Percentiles rank a stretch among this genome's conserved stretches.
Conservation (phyloP, 2,329 filamentous ascomycete genomes). For the Cryphonectria naterciae region DNA sequence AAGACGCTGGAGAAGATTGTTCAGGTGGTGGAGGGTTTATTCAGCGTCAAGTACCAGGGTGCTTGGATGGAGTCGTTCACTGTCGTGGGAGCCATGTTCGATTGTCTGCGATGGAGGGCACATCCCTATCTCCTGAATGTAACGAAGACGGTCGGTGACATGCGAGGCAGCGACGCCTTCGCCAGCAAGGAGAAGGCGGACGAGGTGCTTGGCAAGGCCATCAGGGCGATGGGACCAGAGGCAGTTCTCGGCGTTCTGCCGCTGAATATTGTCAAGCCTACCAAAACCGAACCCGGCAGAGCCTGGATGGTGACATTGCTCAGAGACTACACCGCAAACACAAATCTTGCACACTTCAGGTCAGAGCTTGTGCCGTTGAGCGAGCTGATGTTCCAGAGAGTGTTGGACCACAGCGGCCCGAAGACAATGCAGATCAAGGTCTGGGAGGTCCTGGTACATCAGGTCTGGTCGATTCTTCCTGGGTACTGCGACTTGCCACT, state of each 20-base stretch:
- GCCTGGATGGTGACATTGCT: conserved; percentile 95
- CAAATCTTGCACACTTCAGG: conserved; percentile 82
- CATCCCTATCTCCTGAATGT: conserved; percentile 77
- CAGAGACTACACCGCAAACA: conserved; percentile 88
- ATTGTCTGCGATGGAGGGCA: conserved; percentile 82
- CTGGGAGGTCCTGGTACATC: conserved; percentile 93
- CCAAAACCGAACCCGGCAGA: conserved; percentile 77
- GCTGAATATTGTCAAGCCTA: conserved; percentile 79
- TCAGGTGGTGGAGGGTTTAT: conserved; percentile 70
- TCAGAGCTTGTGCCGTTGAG: conserved; percentile 86
- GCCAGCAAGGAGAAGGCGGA: conserved; percentile 94
- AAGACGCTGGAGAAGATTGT: conserved; percentile 84
- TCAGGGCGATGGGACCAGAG: conserved; percentile 88
- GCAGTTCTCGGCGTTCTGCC: conserved; percentile 82
- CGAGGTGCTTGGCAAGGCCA: conserved; percentile 82
- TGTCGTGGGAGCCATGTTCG: conserved; percentile 84
- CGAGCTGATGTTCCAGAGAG: conserved; percentile 84
- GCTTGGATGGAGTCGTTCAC: conserved; percentile 96
- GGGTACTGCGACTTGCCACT: conserved; percentile 94
- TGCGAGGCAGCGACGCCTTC: conserved; percentile 87
- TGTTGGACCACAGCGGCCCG: conserved; percentile 80
- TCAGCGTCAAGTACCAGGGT: conserved; percentile 89
- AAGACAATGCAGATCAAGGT: conserved; percentile 98
- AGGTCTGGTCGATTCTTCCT: conserved; percentile 91
- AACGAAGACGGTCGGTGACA: conserved; percentile 79